phyloP scores from a whole-genome alignment of 2,329 filamentous ascomycete species.

The Trichoderma sp. region DNA sequence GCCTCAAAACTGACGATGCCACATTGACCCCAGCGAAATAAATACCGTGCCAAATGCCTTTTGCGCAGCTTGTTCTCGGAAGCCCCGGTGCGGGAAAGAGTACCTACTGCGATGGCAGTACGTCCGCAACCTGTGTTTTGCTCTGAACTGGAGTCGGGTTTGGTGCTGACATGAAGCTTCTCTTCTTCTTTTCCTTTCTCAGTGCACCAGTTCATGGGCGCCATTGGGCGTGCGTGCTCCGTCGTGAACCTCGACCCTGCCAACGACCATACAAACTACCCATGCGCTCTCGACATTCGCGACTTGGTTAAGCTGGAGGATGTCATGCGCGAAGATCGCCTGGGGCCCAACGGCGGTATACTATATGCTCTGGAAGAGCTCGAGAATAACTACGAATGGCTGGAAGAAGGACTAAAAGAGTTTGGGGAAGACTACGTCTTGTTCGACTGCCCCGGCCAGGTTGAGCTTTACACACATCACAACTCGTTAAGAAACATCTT shows the following conservation, averaged over 20 bases:
- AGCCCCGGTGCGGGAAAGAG: slow-evolving; percentile 94
- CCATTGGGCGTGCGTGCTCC: slow-evolving; percentile 91
- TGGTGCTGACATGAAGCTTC: neutral
- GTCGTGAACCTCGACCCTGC: slow-evolving; percentile 96
- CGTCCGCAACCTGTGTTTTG: slow-evolving; percentile 28
- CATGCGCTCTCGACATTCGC: slow-evolving; percentile 85
- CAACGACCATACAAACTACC: slow-evolving; percentile 88
- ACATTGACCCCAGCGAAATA: slow-evolving; percentile 23
- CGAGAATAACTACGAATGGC: slow-evolving; percentile 90
- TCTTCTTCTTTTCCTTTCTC: neutral
- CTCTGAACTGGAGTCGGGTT: neutral
- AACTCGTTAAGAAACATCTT: slow-evolving; percentile 89
- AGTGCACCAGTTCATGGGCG: slow-evolving; percentile 97
- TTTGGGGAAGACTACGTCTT: slow-evolving; percentile 87
- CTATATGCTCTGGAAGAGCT: slow-evolving; percentile 93
- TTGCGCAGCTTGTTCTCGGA: slow-evolving; percentile 81
- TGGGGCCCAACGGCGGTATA: slow-evolving; percentile 90
- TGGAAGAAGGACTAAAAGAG: slow-evolving; percentile 75
- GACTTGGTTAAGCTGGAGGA: slow-evolving; percentile 86
- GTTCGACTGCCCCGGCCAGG: slow-evolving; percentile 95
- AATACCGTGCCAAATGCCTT: slow-evolving; percentile 47
- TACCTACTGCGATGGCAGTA: slow-evolving; percentile 94
- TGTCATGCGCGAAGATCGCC: slow-evolving; percentile 85
- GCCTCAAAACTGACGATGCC: slow-evolving; percentile 24
- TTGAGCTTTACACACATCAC: slow-evolving; percentile 96